phyloP scores from a whole-genome alignment of 2,329 filamentous ascomycete species.

The Elsinoe batatas region DNA sequence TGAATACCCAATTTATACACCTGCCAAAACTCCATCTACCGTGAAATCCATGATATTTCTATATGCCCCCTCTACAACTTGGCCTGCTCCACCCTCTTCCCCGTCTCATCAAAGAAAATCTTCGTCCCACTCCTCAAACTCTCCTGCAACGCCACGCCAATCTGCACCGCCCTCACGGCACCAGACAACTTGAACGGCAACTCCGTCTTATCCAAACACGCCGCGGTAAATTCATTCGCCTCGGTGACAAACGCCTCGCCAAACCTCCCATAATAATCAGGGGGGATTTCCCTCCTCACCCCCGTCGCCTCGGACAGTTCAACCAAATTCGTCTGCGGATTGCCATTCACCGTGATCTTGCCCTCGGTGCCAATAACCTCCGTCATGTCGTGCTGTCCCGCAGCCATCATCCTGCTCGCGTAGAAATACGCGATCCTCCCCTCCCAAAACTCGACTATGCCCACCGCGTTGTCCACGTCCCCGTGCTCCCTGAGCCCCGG shows the following conservation, averaged over 20 bases:
- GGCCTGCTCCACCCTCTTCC: constrained; percentile 34
- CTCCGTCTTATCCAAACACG: constrained; percentile 45
- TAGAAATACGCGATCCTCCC: constrained; percentile 57
- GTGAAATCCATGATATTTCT: neutral
- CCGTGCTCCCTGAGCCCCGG: constrained; percentile 48
- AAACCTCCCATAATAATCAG: constrained; percentile 54
- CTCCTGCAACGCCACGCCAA: constrained; percentile 45
- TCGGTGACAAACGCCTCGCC: constrained; percentile 54
- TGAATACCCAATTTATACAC: constrained; percentile 4
- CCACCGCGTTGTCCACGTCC: constrained; percentile 54
- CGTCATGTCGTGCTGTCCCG: constrained; percentile 57
- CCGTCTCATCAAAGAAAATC: constrained; percentile 47
- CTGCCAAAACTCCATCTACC: neutral
- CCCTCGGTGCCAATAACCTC: constrained; percentile 59
- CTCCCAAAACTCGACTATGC: constrained; percentile 55
- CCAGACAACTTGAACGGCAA: constrained; percentile 48
- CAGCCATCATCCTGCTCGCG: constrained; percentile 55
- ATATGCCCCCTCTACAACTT: constrained; percentile 10
- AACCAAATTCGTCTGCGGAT: constrained; percentile 47
- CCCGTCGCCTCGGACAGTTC: constrained; percentile 45
- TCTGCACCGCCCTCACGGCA: constrained; percentile 50
- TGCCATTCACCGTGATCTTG: constrained; percentile 51
- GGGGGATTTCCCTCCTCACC: constrained; percentile 50
- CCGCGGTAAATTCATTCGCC: constrained; percentile 52
- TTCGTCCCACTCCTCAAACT: constrained; percentile 35